Evolutionary conservation across 202 grass and related monocot species (phyloP).

Genomic region (Panicum hallii): DNA sequence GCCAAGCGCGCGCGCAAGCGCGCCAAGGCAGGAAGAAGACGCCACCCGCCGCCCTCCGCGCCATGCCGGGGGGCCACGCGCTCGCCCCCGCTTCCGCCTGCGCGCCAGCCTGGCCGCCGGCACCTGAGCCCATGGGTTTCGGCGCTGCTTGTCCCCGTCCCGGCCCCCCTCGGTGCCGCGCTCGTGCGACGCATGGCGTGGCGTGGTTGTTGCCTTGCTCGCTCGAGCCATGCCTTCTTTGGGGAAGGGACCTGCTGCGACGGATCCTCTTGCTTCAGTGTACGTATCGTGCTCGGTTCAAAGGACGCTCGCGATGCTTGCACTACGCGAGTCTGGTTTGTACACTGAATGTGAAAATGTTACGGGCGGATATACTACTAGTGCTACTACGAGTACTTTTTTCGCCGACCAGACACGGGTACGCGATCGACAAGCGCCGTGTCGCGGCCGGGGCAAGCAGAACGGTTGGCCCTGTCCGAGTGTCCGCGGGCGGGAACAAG

Average conservation of each 20-base stretch:
- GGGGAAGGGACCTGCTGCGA: too few species aligned
- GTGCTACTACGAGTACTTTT: too few species aligned
- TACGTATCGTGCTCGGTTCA: too few species aligned
- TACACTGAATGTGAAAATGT: too few species aligned
- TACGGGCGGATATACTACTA: too few species aligned
- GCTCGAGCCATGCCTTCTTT: too few species aligned
- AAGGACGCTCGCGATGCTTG: too few species aligned
- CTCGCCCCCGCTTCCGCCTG: not conserved
- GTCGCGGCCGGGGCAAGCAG: not conserved
- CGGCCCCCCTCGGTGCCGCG: not conserved
- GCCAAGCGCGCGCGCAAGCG: not conserved
- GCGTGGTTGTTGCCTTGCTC: not conserved
- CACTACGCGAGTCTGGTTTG: too few species aligned
- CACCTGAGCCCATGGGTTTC: constrained; percentile 31
- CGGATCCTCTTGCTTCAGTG: too few species aligned
- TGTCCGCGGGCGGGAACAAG: constrained; percentile 39
- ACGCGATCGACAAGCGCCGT: constrained; percentile 19
- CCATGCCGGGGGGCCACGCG: constrained; percentile 25
- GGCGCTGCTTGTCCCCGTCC: not conserved
- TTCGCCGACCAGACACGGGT: constrained; percentile 16
- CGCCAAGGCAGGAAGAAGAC: not conserved
- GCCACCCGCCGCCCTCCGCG: not conserved
- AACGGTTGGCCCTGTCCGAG: not conserved
- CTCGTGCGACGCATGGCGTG: not conserved
- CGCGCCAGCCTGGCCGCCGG: not conserved